Conservation (phyloP, 345 rosid species). For the Pseudoturritis turrita region DNA sequence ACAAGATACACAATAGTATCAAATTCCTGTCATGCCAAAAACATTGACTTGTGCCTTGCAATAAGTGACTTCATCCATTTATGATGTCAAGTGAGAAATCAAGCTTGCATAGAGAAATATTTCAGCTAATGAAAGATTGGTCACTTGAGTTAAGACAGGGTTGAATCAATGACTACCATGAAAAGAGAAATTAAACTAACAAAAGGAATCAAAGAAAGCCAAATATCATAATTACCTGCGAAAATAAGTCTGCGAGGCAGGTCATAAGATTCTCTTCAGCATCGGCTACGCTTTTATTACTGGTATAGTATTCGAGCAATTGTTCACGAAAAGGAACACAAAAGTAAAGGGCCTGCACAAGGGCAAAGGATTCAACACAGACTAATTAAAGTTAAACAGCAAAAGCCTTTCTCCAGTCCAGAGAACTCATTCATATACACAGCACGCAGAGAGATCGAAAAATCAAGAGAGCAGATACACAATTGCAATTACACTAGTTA, state of each 20-base stretch:
- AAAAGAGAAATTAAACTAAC: neutral
- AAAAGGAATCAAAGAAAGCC: neutral
- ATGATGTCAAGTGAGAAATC: neutral
- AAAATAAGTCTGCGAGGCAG: constrained; percentile 90
- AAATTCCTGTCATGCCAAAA: neutral
- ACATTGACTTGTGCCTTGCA: neutral
- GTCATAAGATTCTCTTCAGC: constrained; percentile 96
- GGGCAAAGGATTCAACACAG: neutral
- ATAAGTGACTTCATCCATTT: neutral
- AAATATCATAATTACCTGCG: constrained; percentile 51
- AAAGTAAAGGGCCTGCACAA: constrained; percentile 89
- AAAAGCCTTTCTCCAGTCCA: neutral
- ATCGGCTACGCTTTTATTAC: constrained; percentile 62
- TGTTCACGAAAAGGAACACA: constrained; percentile 99
- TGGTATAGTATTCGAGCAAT: constrained; percentile 85
- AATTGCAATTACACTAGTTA: neutral
- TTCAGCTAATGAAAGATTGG: neutral
- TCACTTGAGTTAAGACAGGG: constrained; percentile 10
- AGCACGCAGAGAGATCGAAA: neutral
- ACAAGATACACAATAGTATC: neutral
- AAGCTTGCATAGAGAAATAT: too few relatives aligned
- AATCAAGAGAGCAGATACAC: neutral
- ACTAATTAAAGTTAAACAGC: neutral
- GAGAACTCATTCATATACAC: too few relatives aligned
- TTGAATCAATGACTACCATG: neutral